Percentiles rank a stretch among this genome's conserved stretches.
These are phyloP conservation scores for Alternaria alternata DNA, from an alignment of 2,329 filamentous ascomycete genomes.

Conservation along the genomic window DNA sequence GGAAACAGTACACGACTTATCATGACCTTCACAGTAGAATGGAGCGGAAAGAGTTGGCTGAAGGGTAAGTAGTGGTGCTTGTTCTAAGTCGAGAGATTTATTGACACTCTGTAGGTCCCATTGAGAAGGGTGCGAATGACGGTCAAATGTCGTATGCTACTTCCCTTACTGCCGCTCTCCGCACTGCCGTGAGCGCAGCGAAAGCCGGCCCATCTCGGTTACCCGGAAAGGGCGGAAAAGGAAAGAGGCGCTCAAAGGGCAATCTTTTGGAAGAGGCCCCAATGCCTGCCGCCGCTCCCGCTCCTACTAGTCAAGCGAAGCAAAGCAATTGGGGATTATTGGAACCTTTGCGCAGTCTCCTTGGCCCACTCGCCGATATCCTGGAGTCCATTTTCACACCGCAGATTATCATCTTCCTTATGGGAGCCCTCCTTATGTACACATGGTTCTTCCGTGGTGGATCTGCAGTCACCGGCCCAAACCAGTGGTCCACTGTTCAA, in stretches of 20 bases:
- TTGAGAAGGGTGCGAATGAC: slow-evolving; percentile 93
- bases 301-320: slow-evolving; percentile 36
- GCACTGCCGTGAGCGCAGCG: slow-evolving; percentile 73
- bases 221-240: slow-evolving; percentile 55
- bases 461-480: slow-evolving; percentile 42
- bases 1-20: slow-evolving; percentile 85
- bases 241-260: slow-evolving; percentile 67
- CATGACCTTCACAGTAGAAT: slow-evolving; percentile 90
- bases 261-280: slow-evolving; percentile 56
- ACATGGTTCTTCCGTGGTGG: slow-evolving; percentile 46
- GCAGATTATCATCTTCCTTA: slow-evolving; percentile 78
- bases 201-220: slow-evolving; percentile 60
- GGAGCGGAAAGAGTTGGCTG: slow-evolving; percentile 97
- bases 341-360: slow-evolving; percentile 75
- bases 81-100: neutral
- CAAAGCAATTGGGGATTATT: slow-evolving; percentile 73
- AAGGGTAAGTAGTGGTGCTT: slow-evolving; percentile 72
- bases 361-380: slow-evolving; percentile 75
- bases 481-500: slow-evolving; percentile 61
- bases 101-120: slow-evolving; percentile 70
- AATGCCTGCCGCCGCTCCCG: slow-evolving; percentile 43
- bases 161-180: slow-evolving; percentile 78
- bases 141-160: slow-evolving; percentile 86
- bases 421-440: slow-evolving; percentile 63
- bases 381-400: slow-evolving; percentile 75